Evolutionary conservation across 108 stramenopile species (phyloP), one percentile per base, ranked within the genome.

Genomic region (Nitzschia sp.): DNA sequence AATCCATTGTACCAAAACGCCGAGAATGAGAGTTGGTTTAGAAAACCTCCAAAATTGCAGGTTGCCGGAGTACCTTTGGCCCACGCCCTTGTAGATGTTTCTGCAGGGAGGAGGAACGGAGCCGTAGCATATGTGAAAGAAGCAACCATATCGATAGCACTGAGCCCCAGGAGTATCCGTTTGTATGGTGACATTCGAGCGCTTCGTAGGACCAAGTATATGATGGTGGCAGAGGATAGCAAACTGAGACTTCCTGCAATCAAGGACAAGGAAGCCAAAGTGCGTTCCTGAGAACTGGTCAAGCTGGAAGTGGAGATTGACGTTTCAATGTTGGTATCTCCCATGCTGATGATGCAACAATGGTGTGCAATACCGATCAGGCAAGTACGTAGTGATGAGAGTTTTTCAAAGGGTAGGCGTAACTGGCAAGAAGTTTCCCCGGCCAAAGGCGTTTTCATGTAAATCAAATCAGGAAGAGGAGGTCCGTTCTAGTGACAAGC

Each of bases 31-130:
- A 69, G 14, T n/a, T 79, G 67, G n/a, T 41, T 51, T 1, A 79
- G 41, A 29, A 79, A 73, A 2, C 66, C 78, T n/a, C 34, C 25
- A 26, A 58, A 17, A 21, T 43, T 50, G 55, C 78, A 79, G 21
- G 78, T 63, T 11, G 68, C 73, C 19, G 63, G 5, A 2, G 50
- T 79, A 3, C 78, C 78, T 20, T 57, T 14, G 0, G 78, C 78
- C 67, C 67, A 66, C 17, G 69, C 29, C 24, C 66, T 19, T 21
- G 10, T 19, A 14, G 53, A 54, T 3, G 39, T 48, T 2, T 54
- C 59, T 37, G 10, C 12, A 8, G 67, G 67, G 7, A 29, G 43
- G 12, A 75, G 34, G 39, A 68, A 63, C 5, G 67, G 43, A 22
- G 12, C 19, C 41, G 63, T 20, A 15, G 38, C 38, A 34, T 25